A percentile compares a stretch with the other conserved stretches of the same genome.
These are phyloP conservation scores for Aspergillus thermomutatus DNA, from an alignment of 2,329 filamentous ascomycete genomes.

Conservation along the genomic window DNA sequence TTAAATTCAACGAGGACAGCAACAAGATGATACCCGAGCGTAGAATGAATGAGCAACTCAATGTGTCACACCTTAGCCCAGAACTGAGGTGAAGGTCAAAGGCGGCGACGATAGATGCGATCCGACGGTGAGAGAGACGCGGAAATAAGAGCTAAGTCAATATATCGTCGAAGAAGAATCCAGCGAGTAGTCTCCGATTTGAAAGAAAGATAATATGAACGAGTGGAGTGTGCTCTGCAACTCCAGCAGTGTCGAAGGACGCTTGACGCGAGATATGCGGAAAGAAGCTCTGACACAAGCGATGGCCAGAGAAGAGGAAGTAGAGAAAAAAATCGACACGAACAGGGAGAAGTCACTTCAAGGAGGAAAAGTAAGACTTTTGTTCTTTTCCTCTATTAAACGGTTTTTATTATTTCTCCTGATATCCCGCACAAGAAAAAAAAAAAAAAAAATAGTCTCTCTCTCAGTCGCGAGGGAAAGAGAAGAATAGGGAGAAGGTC, in stretches of 20 bases:
- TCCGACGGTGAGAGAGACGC: conserved; percentile 20
- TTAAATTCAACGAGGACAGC: conserved; percentile 2
- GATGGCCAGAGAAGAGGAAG: conserved; percentile 3
- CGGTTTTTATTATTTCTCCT: not conserved
- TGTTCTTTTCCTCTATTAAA: not conserved
- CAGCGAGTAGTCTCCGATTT: conserved; percentile 3
- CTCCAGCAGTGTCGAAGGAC: not conserved
- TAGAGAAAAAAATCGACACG: conserved; percentile 6
- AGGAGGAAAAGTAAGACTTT: conserved; percentile 5
- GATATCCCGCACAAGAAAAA: not conserved
- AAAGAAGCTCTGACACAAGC: conserved; percentile 1
- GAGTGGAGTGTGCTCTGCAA: not conserved
- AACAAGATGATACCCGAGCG: conserved; percentile 14
- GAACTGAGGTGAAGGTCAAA: conserved; percentile 8
- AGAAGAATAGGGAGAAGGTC: conserved; percentile 6
- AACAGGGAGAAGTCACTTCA: not conserved
- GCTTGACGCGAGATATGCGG: not conserved
- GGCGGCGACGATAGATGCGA: conserved; percentile 22
- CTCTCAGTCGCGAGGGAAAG: not conserved
- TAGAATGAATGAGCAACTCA: conserved; percentile 17
- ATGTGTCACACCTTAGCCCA: conserved; percentile 6
- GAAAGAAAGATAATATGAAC: conserved; percentile 3
- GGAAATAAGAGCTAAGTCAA: conserved; percentile 7
- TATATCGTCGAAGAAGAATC: conserved; percentile 1
- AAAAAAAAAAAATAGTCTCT: not conserved